A percentile compares a stretch with the other conserved stretches of the same genome.
phyloP scores from a whole-genome alignment of 2,329 filamentous ascomycete species.

The Fusarium staphyleae region DNA sequence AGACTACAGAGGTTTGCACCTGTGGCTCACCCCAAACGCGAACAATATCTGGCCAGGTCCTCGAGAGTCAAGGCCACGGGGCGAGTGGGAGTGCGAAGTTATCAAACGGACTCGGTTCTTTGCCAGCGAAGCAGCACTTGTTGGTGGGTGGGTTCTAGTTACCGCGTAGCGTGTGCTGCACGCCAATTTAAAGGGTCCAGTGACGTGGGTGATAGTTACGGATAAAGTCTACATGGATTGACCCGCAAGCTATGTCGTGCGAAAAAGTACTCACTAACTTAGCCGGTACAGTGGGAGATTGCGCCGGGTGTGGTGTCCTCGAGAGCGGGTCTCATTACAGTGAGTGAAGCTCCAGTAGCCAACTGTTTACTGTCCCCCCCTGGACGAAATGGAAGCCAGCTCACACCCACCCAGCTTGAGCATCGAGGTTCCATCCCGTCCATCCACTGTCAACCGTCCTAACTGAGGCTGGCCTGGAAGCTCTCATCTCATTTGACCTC shows the following conservation, averaged over 20 bases:
- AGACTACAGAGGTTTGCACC: slow-evolving; percentile 1
- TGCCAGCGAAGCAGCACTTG: slow-evolving; percentile 38
- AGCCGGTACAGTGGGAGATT: slow-evolving; percentile 37
- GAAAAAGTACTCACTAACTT: too few species aligned
- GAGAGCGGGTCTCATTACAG: slow-evolving; percentile 41
- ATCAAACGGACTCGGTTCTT: slow-evolving; percentile 3
- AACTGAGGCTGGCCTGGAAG: slow-evolving; percentile 15
- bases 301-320: slow-evolving; percentile 38
- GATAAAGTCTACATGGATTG: too few species aligned
- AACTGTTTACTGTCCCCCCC: slow-evolving; percentile 11
- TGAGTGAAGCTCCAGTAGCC: slow-evolving; percentile 23
- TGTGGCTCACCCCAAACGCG: slow-evolving; percentile 1
- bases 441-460: slow-evolving; percentile 23
- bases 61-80: slow-evolving; percentile 8
- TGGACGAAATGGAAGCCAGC: slow-evolving; percentile 8
- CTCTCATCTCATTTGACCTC: slow-evolving; percentile 31
- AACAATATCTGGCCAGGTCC: background rate
- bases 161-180: slow-evolving; percentile 20
- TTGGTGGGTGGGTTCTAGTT: slow-evolving; percentile 5
- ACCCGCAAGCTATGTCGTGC: too few species aligned
- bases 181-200: slow-evolving; percentile 15
- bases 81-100: background rate
- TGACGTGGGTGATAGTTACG: slow-evolving; percentile 4
- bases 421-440: slow-evolving; percentile 22
- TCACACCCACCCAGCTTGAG: slow-evolving; percentile 10